Evolutionary conservation across 208 protist species (phyloP).

Genomic region (Leishmania tarentolae): DNA sequence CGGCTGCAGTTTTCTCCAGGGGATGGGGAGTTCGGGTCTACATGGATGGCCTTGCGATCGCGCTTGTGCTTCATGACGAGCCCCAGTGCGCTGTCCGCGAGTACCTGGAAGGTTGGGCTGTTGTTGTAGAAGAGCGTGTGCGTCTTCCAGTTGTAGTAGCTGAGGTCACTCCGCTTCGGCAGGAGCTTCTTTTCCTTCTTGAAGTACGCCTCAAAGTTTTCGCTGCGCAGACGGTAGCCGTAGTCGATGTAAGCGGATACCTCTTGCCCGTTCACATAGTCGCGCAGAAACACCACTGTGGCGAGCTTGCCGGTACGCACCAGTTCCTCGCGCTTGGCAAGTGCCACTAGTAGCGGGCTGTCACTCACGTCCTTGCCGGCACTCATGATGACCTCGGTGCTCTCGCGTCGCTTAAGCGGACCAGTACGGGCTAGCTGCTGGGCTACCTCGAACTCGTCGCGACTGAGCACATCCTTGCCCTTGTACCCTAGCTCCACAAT

Average conservation of each 20-base stretch:
- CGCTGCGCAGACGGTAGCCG: constrained; percentile 92
- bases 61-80: constrained; percentile 98
- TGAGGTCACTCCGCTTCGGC: constrained; percentile 96
- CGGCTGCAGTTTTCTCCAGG: constrained; percentile 94
- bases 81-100: constrained; percentile 95
- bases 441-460: constrained; percentile 88
- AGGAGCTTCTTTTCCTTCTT: constrained; percentile 85
- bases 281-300: constrained; percentile 97
- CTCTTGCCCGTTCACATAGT: constrained; percentile 97
- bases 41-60: constrained; percentile 97
- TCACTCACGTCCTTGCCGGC: constrained; percentile 77
- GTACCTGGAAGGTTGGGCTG: constrained; percentile 96
- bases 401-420: constrained; percentile 85
- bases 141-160: constrained; percentile 99
- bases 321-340: constrained; percentile 96
- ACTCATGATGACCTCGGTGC: constrained; percentile 83
- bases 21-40: constrained; percentile 92
- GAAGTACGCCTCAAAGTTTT: constrained; percentile 96
- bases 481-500: constrained; percentile 98
- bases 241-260: constrained; percentile 99
- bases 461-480: constrained; percentile 88
- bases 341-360: constrained; percentile 90
- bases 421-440: constrained; percentile 75
- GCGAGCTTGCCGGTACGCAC: constrained; percentile 95
- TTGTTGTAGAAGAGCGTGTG: constrained; percentile 95